phyloP scores from a whole-genome alignment of 306 rosid genomes.

The Alnus glutinosa region DNA sequence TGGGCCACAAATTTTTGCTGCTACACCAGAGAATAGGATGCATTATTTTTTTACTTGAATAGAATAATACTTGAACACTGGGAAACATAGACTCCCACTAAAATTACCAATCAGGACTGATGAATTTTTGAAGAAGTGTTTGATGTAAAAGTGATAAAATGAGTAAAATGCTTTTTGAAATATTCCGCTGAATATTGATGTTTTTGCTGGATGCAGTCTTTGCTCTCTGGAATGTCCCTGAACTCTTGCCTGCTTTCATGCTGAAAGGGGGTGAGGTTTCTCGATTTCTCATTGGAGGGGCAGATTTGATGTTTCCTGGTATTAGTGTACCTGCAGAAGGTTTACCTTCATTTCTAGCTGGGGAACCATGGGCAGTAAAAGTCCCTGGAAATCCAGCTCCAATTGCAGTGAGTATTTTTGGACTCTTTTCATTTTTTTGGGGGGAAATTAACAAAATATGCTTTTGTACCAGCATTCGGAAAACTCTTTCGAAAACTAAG shows the following conservation, averaged over 20 bases:
- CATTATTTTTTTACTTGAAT: neutral
- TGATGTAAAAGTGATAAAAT: neutral
- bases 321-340: constrained; percentile 78
- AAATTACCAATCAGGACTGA: neutral
- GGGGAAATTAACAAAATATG: neutral
- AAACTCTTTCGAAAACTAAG: constrained; percentile 1
- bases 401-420: constrained; percentile 63
- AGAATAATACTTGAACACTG: neutral
- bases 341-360: constrained; percentile 70
- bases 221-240: constrained; percentile 91
- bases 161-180: neutral
- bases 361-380: constrained; percentile 83
- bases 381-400: constrained; percentile 97
- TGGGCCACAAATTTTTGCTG: neutral
- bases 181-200: no score
- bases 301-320: constrained; percentile 98
- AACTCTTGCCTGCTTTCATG: constrained; percentile 73
- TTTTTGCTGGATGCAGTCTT: constrained; percentile 48
- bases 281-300: constrained; percentile 80
- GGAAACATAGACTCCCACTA: neutral
- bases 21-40: neutral
- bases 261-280: constrained; percentile 94
- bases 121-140: constrained; percentile 1
- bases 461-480: neutral
- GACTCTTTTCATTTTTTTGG: neutral